A percentile compares a stretch with the other conserved stretches of the same genome.
Conservation (phyloP, 192 early-diverging fungal genomes). For the Spizellomyces punctatus region DNA sequence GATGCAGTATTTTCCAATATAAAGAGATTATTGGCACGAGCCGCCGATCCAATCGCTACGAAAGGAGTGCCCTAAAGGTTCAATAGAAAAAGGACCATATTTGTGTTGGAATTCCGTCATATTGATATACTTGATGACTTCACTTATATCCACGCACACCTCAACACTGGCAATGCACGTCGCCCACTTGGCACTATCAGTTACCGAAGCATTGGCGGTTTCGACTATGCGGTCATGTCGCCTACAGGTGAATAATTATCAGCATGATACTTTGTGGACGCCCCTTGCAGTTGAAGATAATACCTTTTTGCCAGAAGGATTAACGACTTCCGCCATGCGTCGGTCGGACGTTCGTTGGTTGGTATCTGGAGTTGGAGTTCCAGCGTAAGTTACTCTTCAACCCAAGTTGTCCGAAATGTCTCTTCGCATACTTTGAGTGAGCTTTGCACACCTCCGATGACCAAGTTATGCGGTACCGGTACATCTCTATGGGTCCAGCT, state of each 20-base stretch:
- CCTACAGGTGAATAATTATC: neutral
- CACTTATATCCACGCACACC: neutral
- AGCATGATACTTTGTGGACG: neutral
- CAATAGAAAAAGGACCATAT: no score
- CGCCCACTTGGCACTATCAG: constrained; percentile 16
- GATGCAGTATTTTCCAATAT: constrained; percentile 39
- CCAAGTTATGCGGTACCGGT: neutral
- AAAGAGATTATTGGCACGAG: constrained; percentile 43
- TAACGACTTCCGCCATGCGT: neutral
- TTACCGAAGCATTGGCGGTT: neutral
- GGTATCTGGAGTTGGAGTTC: neutral
- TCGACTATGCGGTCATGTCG: neutral
- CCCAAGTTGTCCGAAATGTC: no score
- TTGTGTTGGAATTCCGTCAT: no score
- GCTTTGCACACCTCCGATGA: neutral
- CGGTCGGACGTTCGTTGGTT: neutral
- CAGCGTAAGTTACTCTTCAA: no score
- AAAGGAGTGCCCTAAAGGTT: constrained; percentile 39
- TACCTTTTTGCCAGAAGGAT: constrained; percentile 1
- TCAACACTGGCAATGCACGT: constrained; percentile 24
- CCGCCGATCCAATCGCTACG: constrained; percentile 43
- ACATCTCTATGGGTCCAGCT: constrained; percentile 1
- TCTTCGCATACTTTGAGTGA: no score
- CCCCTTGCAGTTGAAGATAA: neutral
- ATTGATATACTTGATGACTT: neutral